Evolutionary conservation across 2,329 filamentous ascomycete species (phyloP), one percentile per base, ranked within the genome.

Genomic region (Hymenoscyphus linearis): DNA sequence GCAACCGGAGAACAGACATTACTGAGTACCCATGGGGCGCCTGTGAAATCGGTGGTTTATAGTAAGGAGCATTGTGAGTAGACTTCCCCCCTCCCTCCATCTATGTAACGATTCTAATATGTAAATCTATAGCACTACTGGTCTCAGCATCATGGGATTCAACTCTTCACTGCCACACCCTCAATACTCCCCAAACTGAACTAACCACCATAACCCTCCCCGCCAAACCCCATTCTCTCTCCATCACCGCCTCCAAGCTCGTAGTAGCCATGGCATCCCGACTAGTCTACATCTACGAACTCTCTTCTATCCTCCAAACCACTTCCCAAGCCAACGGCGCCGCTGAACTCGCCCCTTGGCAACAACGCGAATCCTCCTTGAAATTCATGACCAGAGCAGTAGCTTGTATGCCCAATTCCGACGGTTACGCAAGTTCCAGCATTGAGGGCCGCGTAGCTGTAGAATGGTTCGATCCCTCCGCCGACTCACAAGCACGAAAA

Each of bases 391-490:
- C 93, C 1, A 85, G 95, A 62, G 90, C 91, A 18, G 90, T 98
- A 0, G 87, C 92, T 16, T 96, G 93, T 75, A 98, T 99, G 95
- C 93, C 95, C 14, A 93, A 95, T 70, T 95, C 97, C 67, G 90
- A 89, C 12, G 95, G 95, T 4, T 99, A 98, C 74, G 93, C 93
- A 10, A 93, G 89, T 1, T 91, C 86, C 62, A 93, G 88, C 70
- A 99, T 99, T 70, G 95, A 99, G 74, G 95, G 95, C 4, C 87
- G 95, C 69, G 92, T 99, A 1, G 93, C 93, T 0, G 95, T 99
- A 0, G 95, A 99, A 75, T 98, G 93, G 91, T 98, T 99, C 74
- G 95, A 98, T 72, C 90, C 95, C 16, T 90, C 86, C 4, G 80
- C 86, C 50, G 90, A 93, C 74, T 93, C 90, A 3, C 93, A 98